Percentiles rank a stretch among this genome's conserved stretches.
These are phyloP conservation scores for Gaeumannomyces sp. DNA, from an alignment of 2,329 filamentous ascomycete genomes.

Conservation along the genomic window DNA sequence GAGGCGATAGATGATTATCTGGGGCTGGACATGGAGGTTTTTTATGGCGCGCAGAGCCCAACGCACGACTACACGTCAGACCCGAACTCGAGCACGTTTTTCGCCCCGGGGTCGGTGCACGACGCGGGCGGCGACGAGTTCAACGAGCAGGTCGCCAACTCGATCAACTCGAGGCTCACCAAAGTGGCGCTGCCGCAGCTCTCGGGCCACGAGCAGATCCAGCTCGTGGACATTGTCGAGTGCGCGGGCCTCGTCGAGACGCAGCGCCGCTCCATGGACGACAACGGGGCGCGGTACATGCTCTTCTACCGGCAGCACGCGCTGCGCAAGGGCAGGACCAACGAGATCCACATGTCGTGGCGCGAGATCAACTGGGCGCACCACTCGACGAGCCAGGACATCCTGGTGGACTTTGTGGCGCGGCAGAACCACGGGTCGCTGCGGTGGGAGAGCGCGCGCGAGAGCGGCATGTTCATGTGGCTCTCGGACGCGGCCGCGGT, in stretches of 20 bases:
- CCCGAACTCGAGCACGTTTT: constrained; percentile 2
- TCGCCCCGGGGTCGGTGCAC: constrained; percentile 9
- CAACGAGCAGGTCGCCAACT: constrained; percentile 62
- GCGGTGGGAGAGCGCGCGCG: constrained; percentile 77
- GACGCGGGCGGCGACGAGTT: constrained; percentile 57
- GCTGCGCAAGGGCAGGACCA: constrained; percentile 58
- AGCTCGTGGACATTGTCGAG: constrained; percentile 76
- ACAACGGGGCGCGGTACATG: constrained; percentile 81
- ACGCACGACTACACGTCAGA: background rate
- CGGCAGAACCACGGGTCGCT: constrained; percentile 73
- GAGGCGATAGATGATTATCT: constrained; percentile 76
- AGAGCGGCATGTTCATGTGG: constrained; percentile 95
- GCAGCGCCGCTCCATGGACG: constrained; percentile 82
- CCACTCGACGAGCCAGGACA: constrained; percentile 81
- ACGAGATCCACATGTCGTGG: constrained; percentile 63
- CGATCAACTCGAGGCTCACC: constrained; percentile 72
- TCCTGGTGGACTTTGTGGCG: constrained; percentile 76
- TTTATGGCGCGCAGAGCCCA: constrained; percentile 35
- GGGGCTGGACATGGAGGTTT: constrained; percentile 55
- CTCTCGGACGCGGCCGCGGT: constrained; percentile 69
- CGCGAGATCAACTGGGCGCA: constrained; percentile 82
- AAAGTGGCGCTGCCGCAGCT: constrained; percentile 70
- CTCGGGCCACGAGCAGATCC: constrained; percentile 80
- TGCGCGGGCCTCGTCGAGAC: constrained; percentile 79
- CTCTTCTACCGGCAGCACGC: constrained; percentile 80